These are phyloP conservation scores for Mycena haematopus DNA, from an alignment of 768 basidiomycete species.

Conservation along the genomic window DNA sequence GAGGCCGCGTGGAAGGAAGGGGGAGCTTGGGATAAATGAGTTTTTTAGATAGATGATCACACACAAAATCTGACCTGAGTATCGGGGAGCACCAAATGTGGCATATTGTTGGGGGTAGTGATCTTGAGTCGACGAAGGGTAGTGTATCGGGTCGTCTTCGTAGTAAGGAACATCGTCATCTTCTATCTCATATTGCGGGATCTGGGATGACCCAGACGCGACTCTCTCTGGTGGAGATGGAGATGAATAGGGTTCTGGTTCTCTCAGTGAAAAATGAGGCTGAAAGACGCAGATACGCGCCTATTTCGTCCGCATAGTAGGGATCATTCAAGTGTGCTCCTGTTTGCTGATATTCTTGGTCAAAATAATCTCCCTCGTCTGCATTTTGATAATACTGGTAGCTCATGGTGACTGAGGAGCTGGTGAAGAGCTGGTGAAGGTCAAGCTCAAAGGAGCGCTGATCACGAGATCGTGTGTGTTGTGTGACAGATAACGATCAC, in stretches of 20 bases:
- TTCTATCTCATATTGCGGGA: conserved; percentile 7
- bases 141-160: conserved; percentile 24
- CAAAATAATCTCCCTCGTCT: neutral
- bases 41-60: neutral
- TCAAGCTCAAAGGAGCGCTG: neutral
- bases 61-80: conserved; percentile 1
- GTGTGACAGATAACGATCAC: neutral
- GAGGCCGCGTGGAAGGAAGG: conserved; percentile 13
- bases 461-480: conserved; percentile 6
- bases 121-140: conserved; percentile 12
- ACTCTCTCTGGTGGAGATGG: conserved; percentile 40
- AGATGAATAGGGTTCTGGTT: conserved; percentile 28
- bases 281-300: conserved; percentile 44
- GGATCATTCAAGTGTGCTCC: conserved; percentile 29
- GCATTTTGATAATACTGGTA: neutral
- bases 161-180: conserved; percentile 22
- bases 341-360: neutral
- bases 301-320: conserved; percentile 42
- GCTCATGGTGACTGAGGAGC: neutral
- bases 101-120: neutral
- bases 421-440: neutral
- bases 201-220: neutral
- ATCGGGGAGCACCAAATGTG: neutral
- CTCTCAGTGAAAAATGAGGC: conserved; percentile 8
- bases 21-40: conserved; percentile 11